phyloP scores from a whole-genome alignment of 805 yeast species.

The Komagataella mondaviorum region DNA sequence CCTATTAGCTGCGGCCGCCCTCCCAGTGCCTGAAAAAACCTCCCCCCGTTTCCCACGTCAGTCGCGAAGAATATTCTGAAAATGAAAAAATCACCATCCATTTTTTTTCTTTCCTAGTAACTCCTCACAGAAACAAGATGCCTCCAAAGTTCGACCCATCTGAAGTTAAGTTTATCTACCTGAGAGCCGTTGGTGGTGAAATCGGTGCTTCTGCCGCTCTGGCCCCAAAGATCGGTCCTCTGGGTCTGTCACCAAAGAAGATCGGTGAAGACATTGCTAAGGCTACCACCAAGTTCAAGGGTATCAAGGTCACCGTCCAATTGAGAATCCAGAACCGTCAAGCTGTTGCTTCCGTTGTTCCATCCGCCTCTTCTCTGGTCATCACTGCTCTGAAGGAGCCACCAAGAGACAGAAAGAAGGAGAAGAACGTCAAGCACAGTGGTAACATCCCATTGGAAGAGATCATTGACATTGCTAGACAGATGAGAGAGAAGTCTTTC shows the following conservation, averaged over 20 bases:
- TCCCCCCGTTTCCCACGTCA: not conserved
- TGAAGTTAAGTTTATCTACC: constrained; percentile 97
- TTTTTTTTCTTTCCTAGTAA: not conserved
- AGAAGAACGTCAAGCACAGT: constrained; percentile 97
- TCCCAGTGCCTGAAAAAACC: not conserved
- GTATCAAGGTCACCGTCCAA: constrained; percentile 98
- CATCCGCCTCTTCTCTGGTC: constrained; percentile 97
- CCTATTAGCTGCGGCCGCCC: not conserved
- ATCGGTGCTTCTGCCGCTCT: constrained; percentile 99
- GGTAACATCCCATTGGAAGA: constrained; percentile 98
- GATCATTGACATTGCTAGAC: constrained; percentile 93
- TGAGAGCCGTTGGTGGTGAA: constrained; percentile 99
- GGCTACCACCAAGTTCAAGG: constrained; percentile 98
- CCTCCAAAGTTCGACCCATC: constrained; percentile 98
- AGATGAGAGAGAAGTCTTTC: constrained; percentile 94
- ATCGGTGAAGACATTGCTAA: constrained; percentile 99
- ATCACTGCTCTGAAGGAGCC: constrained; percentile 99
- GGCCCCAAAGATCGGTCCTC: constrained; percentile 99
- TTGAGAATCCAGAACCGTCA: constrained; percentile 99
- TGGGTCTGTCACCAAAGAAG: constrained; percentile 99
- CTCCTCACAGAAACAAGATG: constrained; percentile 30
- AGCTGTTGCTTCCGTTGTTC: constrained; percentile 97
- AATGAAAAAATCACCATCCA: not conserved
- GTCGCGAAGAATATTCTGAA: not conserved
- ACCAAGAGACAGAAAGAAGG: constrained; percentile 99